Base-by-base conservation (phyloP, 148 eudicot genomes). In the Spergularia marina region DNA sequence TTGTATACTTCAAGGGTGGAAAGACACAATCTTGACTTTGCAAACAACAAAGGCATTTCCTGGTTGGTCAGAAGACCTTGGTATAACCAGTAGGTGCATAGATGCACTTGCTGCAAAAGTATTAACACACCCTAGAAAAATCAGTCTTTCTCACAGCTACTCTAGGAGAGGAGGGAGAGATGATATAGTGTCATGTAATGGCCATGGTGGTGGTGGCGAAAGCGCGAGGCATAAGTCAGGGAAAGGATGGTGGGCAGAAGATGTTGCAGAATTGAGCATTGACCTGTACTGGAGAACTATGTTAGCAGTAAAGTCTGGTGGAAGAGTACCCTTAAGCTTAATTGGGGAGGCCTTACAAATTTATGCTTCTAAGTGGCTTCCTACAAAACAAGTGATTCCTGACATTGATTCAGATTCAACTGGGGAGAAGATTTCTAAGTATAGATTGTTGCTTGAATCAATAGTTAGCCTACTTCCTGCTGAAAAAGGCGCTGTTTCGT, bases 191-290 rank as follows among this genome's bases (percentile, higher is more conserved):
- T 86, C 88, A 0, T 84, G 90, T 79, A 88, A 79, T 60, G 91
- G 81, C 6, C 63, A 72, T 8, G 74, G 70, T 25, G 89, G 79
- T 17, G 74, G 78, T 21, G 80, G 55, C 5, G 85, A 77, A 54
- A 68, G 83, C 67, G 73, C 77, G 13, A 74, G 79, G 55, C 71
- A 73, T 23, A 84, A 82, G 60, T 7, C 76, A 34, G 64, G 75
- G 6, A 92, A 87, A 69, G 91, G 87, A 18, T 92, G 97, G 95
- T 92, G 97, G 97, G 95, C 90, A 18, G 97, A 93, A 58, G 94
- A 93, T 71, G 49, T 93, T 11, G 86, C 91, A 12, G 92, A 93
- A 11, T 79, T 93, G 71, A 79, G 85, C 8, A 89, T 89, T 21
- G 97, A 89, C 73, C 86, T 93, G 1, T 93, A 86, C 66, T 88